Conservation (phyloP, 306 rosid species). For the Inga laurina region DNA sequence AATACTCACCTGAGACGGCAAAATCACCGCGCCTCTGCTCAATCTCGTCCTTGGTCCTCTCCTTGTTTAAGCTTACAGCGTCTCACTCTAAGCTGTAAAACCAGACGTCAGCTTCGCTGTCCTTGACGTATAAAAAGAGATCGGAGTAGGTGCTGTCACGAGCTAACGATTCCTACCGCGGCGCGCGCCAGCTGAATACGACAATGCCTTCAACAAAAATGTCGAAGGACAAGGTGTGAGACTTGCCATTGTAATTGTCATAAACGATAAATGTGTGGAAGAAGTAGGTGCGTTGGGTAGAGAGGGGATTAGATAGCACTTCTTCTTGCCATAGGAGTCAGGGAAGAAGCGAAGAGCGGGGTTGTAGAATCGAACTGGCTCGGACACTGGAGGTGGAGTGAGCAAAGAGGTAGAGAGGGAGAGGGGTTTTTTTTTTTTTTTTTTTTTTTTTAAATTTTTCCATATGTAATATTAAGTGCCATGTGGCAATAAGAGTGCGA, state of each 20-base stretch:
- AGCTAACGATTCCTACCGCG: slow-evolving; percentile 65
- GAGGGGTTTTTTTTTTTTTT: too few species aligned
- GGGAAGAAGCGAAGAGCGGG: slow-evolving; percentile 83
- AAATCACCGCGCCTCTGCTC: too few species aligned
- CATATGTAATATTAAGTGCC: too few species aligned
- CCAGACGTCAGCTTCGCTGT: slow-evolving; percentile 68
- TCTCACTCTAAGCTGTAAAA: slow-evolving; percentile 63
- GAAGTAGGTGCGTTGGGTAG: slow-evolving; percentile 71
- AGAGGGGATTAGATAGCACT: slow-evolving; percentile 72
- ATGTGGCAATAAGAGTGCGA: too few species aligned
- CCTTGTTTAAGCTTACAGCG: too few species aligned
- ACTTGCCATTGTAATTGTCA: slow-evolving; percentile 87
- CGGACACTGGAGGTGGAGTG: slow-evolving; percentile 56
- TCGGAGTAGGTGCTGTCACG: slow-evolving; percentile 81
- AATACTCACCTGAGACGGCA: too few species aligned
- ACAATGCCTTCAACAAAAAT: slow-evolving; percentile 68
- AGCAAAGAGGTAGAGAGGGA: too few species aligned
- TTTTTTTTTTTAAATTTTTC: too few species aligned
- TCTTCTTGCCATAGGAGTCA: slow-evolving; percentile 74
- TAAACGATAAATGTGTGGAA: slow-evolving; percentile 85
- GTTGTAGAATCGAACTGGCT: slow-evolving; percentile 68
- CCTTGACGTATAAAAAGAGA: slow-evolving; percentile 55
- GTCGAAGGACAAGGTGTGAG: slow-evolving; percentile 85
- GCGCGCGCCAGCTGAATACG: slow-evolving; percentile 90
- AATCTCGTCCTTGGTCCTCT: too few species aligned